A percentile compares a stretch with the other conserved stretches of the same genome.
Evolutionary conservation across 163 green algal species (phyloP).

Genomic region (Chloroidium sp.): DNA sequence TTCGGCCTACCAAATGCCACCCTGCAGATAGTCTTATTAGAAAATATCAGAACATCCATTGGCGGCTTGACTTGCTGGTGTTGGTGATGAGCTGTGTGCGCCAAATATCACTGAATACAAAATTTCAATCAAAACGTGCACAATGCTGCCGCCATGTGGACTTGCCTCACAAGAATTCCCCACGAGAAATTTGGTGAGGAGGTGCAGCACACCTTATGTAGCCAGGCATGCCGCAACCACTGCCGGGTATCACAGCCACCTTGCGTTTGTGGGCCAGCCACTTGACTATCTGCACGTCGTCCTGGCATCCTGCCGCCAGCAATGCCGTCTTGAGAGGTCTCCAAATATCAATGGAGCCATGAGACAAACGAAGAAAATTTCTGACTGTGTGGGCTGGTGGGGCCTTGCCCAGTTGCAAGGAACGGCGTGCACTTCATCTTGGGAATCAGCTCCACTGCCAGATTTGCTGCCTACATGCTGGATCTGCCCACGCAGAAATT

Average conservation of each 20-base stretch:
- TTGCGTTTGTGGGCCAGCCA: slow-evolving; percentile 9
- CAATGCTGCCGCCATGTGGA: no score
- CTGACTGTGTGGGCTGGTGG: no score
- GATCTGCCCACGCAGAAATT: neutral
- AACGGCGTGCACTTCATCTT: neutral
- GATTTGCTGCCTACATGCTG: neutral
- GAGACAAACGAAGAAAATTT: no score
- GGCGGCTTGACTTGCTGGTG: no score
- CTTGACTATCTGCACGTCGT: slow-evolving; percentile 2
- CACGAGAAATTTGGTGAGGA: no score
- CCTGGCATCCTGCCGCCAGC: neutral
- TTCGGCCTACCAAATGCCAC: slow-evolving; percentile 14
- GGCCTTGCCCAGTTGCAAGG: no score
- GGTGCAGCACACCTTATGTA: neutral
- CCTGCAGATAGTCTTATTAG: neutral
- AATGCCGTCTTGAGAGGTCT: neutral
- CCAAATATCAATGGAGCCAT: no score
- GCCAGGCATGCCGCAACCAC: slow-evolving; percentile 5
- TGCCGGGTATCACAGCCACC: slow-evolving; percentile 12
- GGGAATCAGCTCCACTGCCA: neutral
- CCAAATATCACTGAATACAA: no score
- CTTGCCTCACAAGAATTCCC: no score
- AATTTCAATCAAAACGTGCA: no score
- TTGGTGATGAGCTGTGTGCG: no score
- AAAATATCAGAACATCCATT: no score